Evolutionary conservation across 2,329 filamentous ascomycete genomes (phyloP).

Genomic region (Pleochaeta shiraiana): DNA sequence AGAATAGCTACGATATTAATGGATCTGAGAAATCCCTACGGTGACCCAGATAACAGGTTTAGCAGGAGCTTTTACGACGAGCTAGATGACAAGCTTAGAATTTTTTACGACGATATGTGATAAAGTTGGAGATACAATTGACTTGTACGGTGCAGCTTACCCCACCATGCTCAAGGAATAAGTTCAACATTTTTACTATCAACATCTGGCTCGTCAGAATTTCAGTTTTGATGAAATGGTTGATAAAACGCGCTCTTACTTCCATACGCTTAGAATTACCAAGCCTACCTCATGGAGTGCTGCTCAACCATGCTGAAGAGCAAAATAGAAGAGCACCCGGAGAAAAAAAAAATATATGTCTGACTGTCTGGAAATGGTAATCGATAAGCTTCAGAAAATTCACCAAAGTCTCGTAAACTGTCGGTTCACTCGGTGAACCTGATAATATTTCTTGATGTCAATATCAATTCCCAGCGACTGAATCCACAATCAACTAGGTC

Average conservation of each 20-base stretch:
- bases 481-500: no score
- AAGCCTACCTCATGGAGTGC: background rate
- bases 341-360: constrained; percentile 1
- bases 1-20: background rate
- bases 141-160: background rate
- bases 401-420: no score
- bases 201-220: background rate
- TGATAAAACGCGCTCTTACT: background rate
- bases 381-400: background rate
- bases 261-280: background rate
- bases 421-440: no score
- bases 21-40: background rate
- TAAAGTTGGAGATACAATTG: background rate
- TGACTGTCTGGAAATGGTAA: background rate
- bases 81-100: background rate
- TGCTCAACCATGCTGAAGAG: background rate
- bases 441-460: no score
- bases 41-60: background rate
- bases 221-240: background rate
- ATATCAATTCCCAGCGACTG: no score
- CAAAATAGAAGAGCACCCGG: background rate
- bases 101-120: background rate
- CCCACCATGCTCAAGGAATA: background rate
- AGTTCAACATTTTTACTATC: background rate
- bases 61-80: background rate